A percentile compares a stretch with the other conserved stretches of the same genome.
Evolutionary conservation across 2,329 filamentous ascomycete species (phyloP).

Genomic region (Fusarium proliferatum): DNA sequence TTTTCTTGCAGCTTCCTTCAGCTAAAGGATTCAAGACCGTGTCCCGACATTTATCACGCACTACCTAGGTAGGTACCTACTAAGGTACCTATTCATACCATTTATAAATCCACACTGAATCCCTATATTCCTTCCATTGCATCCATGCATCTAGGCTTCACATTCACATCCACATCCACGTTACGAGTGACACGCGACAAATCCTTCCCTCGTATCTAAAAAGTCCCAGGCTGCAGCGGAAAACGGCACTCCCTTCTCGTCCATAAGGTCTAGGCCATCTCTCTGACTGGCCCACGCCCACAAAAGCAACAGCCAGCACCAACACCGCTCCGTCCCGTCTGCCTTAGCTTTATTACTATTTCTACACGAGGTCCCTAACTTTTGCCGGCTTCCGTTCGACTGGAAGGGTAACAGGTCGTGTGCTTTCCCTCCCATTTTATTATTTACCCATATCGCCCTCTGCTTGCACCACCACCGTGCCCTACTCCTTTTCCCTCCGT

Average conservation of each 20-base stretch:
- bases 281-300: constrained; percentile 48
- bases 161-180: background rate
- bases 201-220: constrained; percentile 19
- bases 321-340: constrained; percentile 31
- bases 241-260: constrained; percentile 17
- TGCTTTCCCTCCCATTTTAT: constrained; percentile 43
- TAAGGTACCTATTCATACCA: background rate
- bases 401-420: constrained; percentile 55
- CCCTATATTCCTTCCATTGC: background rate
- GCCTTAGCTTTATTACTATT: constrained; percentile 19
- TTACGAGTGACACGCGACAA: constrained; percentile 32
- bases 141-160: background rate
- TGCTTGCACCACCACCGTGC: background rate
- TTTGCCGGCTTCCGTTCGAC: constrained; percentile 31
- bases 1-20: background rate
- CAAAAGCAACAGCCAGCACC: constrained; percentile 35
- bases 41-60: background rate
- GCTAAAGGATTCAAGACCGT: background rate
- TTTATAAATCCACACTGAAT: background rate
- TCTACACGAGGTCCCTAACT: constrained; percentile 14
- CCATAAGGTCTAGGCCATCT: constrained; percentile 45
- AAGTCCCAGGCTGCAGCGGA: constrained; percentile 26
- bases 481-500: constrained; percentile 8
- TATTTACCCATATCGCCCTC: background rate
- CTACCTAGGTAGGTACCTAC: background rate